These are phyloP conservation scores for Verticillium albo-atrum DNA, from an alignment of 2,329 filamentous ascomycete species.

Conservation along the genomic window DNA sequence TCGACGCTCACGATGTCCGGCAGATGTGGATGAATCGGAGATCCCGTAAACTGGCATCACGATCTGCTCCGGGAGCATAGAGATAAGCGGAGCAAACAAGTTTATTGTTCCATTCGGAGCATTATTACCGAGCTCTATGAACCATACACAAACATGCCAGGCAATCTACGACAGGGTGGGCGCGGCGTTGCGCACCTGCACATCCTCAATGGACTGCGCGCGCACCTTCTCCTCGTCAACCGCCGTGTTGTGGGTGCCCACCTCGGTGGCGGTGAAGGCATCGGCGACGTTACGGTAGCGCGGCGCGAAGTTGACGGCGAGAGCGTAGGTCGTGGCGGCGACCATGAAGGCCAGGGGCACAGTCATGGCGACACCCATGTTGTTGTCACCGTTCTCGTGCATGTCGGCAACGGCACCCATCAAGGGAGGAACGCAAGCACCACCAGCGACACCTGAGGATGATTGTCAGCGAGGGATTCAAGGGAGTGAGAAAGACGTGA, in stretches of 20 bases:
- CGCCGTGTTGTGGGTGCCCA: conserved; percentile 29
- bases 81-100: too few species aligned
- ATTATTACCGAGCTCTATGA: neutral
- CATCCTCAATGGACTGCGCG: neutral
- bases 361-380: conserved; percentile 53
- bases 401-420: conserved; percentile 64
- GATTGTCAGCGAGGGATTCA: conserved; percentile 7
- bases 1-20: neutral
- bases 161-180: neutral
- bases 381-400: conserved; percentile 37
- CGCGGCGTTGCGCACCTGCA: neutral
- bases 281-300: conserved; percentile 61
- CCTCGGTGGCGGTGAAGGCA: conserved; percentile 40
- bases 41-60: neutral
- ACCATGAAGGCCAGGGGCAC: conserved; percentile 60
- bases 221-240: conserved; percentile 15
- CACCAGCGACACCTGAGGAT: conserved; percentile 66
- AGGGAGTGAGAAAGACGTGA: neutral
- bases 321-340: conserved; percentile 49
- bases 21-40: neutral
- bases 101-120: neutral
- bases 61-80: neutral
- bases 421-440: conserved; percentile 69
- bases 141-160: neutral
- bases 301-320: conserved; percentile 63